phyloP scores from a whole-genome alignment of 257 asterid species.

The Solanum virginianum region DNA sequence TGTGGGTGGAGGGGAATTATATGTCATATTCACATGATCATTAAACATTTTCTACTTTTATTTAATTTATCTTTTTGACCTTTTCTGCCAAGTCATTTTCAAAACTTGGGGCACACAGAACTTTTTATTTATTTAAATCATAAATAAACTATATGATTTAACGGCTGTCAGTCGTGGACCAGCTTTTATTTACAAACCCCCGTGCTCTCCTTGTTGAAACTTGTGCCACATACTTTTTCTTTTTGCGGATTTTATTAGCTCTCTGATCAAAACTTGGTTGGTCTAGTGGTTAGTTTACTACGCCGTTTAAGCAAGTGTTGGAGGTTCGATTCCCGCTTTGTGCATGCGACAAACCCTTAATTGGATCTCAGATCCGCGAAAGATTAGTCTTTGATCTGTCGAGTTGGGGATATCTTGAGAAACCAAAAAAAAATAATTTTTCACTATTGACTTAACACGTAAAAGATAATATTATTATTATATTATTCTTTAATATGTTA shows the following conservation, averaged over 20 bases:
- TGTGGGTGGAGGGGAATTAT: conserved; percentile 16
- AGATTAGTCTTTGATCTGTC: too few relatives aligned
- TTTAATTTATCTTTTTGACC: conserved; percentile 6
- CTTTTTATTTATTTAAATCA: too few relatives aligned
- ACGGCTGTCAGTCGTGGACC: conserved; percentile 12
- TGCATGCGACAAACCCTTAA: too few relatives aligned
- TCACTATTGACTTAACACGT: too few relatives aligned
- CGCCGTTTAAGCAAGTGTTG: too few relatives aligned
- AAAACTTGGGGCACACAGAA: conserved; percentile 12
- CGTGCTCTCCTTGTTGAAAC: neutral
- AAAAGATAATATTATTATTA: too few relatives aligned
- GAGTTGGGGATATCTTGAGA: fast-evolving
- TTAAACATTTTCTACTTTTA: neutral
- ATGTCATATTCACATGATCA: conserved; percentile 35
- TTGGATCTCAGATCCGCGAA: too few relatives aligned
- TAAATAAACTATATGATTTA: neutral
- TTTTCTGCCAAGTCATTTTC: conserved; percentile 21
- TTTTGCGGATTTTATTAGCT: too few relatives aligned
- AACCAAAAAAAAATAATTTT: too few relatives aligned
- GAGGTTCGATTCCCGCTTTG: fast-evolving
- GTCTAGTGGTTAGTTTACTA: too few relatives aligned
- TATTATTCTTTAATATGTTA: too few relatives aligned
- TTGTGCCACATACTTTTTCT: neutral
- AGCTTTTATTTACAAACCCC: neutral
- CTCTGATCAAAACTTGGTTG: too few relatives aligned